Evolutionary conservation across 1,284 basidiomycete species (phyloP), one percentile per base, ranked within the genome.

Genomic region (Phlebopus sp.): DNA sequence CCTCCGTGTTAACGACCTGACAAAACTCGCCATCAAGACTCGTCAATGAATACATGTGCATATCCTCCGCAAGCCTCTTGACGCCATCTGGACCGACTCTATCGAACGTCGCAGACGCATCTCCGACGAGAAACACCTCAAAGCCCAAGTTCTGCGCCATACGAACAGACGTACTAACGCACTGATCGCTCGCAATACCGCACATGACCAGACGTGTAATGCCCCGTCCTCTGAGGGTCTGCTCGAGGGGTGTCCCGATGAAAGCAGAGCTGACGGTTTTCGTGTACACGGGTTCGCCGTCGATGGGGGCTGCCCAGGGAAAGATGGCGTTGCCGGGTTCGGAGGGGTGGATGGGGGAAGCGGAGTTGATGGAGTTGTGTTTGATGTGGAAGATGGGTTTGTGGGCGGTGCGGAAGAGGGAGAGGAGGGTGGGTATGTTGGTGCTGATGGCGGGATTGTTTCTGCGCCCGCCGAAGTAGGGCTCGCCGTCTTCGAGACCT

Each of bases 21-120:
- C 60, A 60, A 53, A 64, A 62, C 46, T 64, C 62, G 17, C 50
- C 58, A 40, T 62, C 50, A 35, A 64, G 43, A 49, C 58, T 56
- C 1, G 58, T 43, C 29, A 62, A 42, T 4, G 51, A 51, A 11
- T 59, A 58, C 23, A 53, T 54, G 43, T 64, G 60, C 48, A 64
- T 58, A 19, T 54, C 59, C 46, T 60, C 55, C 11, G 58, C 60
- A 35, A 55, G 56, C 14, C 31, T 46, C 37, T 44, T 42, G 2
- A 42, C 34, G 17, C 36, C 50, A 30, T 56, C 54, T 13, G 55
- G 55, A 6, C 55, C 59, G 23, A 56, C 46, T 5, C 46, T 44
- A 39, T 52, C 53, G 34, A 49, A 62, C 36, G 53, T 55, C 46
- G 56, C 59, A 39, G 52, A 55, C 19, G 51, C 62, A 43, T 64